Conservation (phyloP, 768 basidiomycete genomes). For the Leccinum arenicola region DNA sequence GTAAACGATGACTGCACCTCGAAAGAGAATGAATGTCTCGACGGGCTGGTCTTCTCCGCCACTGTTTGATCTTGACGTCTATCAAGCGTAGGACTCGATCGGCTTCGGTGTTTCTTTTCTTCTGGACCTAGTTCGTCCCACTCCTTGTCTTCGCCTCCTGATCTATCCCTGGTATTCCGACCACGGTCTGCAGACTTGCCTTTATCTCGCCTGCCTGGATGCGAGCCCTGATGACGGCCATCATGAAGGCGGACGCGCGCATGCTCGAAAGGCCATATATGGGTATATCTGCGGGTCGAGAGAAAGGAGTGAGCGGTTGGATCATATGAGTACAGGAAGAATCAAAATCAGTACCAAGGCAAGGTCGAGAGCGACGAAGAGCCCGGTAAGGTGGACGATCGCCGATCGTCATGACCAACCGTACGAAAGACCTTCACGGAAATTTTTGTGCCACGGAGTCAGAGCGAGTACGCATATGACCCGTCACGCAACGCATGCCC, state of each 20-base stretch:
- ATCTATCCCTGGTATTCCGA: conserved; percentile 11
- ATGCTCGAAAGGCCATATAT: conserved; percentile 98
- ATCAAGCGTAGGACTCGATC: conserved; percentile 19
- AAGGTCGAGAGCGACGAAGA: not conserved
- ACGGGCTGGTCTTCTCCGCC: not conserved
- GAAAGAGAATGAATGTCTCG: conserved; percentile 10
- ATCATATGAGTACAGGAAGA: not conserved
- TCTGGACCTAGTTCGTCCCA: conserved; percentile 1
- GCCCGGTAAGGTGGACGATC: conserved; percentile 5
- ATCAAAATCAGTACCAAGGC: not conserved
- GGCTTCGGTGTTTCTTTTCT: conserved; percentile 17
- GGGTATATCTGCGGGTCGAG: conserved; percentile 63
- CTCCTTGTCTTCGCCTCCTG: conserved; percentile 3
- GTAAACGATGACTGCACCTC: conserved; percentile 3
- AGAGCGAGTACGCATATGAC: not conserved
- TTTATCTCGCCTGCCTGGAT: conserved; percentile 23
- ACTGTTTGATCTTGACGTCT: not conserved
- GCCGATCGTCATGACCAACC: not conserved
- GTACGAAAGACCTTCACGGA: not conserved
- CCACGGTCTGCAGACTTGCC: conserved; percentile 17
- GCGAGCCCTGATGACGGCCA: conserved; percentile 34
- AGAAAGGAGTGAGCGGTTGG: conserved; percentile 4
- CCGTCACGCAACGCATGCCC: not conserved
- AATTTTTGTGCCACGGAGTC: not conserved
- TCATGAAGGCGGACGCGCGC: conserved; percentile 74